Conservation (phyloP, 345 rosid genomes). For the Euphorbia tirucalli region DNA sequence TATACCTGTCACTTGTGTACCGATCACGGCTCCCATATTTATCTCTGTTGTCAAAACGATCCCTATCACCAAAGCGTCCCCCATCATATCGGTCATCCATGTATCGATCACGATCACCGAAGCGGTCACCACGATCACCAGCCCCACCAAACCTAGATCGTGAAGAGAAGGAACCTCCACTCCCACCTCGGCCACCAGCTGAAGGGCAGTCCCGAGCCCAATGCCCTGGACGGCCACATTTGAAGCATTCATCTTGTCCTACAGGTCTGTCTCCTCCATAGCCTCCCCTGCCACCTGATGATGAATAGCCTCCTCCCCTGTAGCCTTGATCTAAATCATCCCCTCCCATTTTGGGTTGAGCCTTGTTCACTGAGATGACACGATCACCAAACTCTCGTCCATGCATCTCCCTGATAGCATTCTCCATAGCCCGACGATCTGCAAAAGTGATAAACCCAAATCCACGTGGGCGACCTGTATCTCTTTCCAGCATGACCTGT, state of each 20-base stretch:
- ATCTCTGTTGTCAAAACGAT: slow-evolving; percentile 76
- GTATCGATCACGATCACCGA: slow-evolving; percentile 80
- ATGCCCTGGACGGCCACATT: slow-evolving; percentile 89
- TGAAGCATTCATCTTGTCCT: slow-evolving; percentile 90
- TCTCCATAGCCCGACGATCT: slow-evolving; percentile 94
- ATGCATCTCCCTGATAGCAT: slow-evolving; percentile 95
- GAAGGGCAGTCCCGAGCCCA: slow-evolving; percentile 99
- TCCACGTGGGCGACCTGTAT: slow-evolving; percentile 92
- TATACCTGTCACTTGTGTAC: slow-evolving; percentile 69
- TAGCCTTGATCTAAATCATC: slow-evolving; percentile 75
- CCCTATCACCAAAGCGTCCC: slow-evolving; percentile 79
- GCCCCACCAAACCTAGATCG: slow-evolving; percentile 76
- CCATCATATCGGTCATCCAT: slow-evolving; percentile 91
- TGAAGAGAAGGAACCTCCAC: slow-evolving; percentile 66
- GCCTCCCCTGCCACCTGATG: slow-evolving; percentile 51
- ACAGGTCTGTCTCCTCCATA: slow-evolving; percentile 72
- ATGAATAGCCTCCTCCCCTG: slow-evolving; percentile 82
- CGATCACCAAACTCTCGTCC: slow-evolving; percentile 89
- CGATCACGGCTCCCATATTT: slow-evolving; percentile 76
- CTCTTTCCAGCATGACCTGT: slow-evolving; percentile 97
- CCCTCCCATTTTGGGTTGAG: slow-evolving; percentile 80
- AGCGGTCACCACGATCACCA: slow-evolving; percentile 66
- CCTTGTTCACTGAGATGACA: slow-evolving; percentile 91
- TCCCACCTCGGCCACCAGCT: slow-evolving; percentile 76
- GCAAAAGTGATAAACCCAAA: slow-evolving; percentile 93